Evolutionary conservation across 306 rosid genomes (phyloP).

Genomic region (Hippophae gyantsensis): DNA sequence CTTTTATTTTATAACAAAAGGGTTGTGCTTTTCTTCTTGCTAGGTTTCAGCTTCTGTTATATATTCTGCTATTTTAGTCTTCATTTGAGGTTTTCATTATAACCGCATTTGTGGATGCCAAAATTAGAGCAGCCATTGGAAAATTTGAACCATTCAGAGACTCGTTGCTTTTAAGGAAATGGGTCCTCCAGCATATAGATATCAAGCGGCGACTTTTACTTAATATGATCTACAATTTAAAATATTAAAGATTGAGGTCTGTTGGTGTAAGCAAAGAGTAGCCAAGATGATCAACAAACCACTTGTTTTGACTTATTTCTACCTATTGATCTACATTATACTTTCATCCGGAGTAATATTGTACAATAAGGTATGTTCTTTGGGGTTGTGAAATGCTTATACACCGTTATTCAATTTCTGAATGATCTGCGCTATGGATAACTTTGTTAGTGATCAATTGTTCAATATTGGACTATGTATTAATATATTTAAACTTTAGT

Average conservation of each 20-base stretch:
- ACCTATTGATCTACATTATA: slow-evolving; percentile 65
- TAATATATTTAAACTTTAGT: no score
- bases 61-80: background rate
- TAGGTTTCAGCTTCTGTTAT: slow-evolving; percentile 1
- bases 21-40: slow-evolving; percentile 11
- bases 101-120: background rate
- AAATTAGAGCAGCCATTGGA: slow-evolving; percentile 10
- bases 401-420: background rate
- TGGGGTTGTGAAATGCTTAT: background rate
- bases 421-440: background rate
- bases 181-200: slow-evolving; percentile 5
- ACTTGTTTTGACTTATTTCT: slow-evolving; percentile 69
- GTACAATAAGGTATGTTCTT: slow-evolving; percentile 71
- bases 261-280: background rate
- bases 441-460: background rate
- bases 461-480: no score
- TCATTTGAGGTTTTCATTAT: slow-evolving; percentile 11
- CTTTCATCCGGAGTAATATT: slow-evolving; percentile 89
- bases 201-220: background rate
- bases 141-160: background rate
- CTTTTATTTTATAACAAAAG: background rate
- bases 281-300: slow-evolving; percentile 62
- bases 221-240: slow-evolving; percentile 10
- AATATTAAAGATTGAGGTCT: background rate
- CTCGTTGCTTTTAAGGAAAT: background rate